Conservation (phyloP, 1,139 yeast genomes). For the Scheffersomyces segobiensis region DNA sequence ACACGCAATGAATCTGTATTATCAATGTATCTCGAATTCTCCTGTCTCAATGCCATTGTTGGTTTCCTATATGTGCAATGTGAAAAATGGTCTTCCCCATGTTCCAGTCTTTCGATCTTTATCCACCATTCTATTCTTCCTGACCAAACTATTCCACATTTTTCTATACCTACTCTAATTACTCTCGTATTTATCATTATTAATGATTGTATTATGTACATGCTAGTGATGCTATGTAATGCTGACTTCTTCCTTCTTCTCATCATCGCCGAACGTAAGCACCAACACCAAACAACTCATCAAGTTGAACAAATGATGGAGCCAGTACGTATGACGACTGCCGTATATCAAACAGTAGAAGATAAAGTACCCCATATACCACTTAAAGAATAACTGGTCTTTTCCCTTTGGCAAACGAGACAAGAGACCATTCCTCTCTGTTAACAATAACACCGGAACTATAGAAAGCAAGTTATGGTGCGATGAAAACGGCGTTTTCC, state of each 20-base stretch:
- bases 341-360: conserved; percentile 64
- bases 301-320: conserved; percentile 65
- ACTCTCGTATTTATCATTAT: not conserved
- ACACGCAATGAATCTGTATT: no score
- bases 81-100: not conserved
- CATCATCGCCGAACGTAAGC: conserved; percentile 8
- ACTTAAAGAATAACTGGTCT: conserved; percentile 5
- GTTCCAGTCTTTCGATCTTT: no score
- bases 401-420: conserved; percentile 8
- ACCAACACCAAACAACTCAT: conserved; percentile 47
- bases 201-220: not conserved
- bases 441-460: conserved; percentile 57
- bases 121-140: no score
- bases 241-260: conserved; percentile 1
- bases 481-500: conserved; percentile 76
- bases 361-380: conserved; percentile 40
- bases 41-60: not conserved
- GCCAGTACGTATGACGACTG: conserved; percentile 66
- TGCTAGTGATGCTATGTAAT: not conserved
- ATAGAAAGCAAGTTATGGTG: conserved; percentile 73
- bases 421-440: conserved; percentile 40
- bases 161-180: not conserved
- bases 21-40: not conserved
- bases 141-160: not conserved
- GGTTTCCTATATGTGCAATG: not conserved